A percentile compares a stretch with the other conserved stretches of the same genome.
Conservation (phyloP, 208 protist genomes). For the Wallacemonas sp. region DNA sequence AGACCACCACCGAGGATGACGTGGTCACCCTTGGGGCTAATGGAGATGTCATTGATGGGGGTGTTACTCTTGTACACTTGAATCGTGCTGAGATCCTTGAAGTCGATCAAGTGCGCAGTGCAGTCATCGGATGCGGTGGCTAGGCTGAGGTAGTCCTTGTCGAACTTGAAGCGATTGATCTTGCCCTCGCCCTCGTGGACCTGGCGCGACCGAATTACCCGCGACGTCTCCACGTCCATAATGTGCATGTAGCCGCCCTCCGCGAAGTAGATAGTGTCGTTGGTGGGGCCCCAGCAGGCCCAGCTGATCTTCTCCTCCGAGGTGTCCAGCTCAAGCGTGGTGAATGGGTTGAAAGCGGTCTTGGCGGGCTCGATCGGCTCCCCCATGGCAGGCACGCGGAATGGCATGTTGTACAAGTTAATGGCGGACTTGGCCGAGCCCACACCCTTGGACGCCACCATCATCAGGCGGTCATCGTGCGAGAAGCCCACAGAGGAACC, state of each 20-base stretch:
- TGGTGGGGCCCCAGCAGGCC: conserved; percentile 95
- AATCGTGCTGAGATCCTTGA: conserved; percentile 88
- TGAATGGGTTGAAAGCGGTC: conserved; percentile 62
- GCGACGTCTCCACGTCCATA: conserved; percentile 91
- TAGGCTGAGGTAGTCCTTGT: conserved; percentile 89
- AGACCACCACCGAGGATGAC: conserved; percentile 97
- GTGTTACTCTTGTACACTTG: conserved; percentile 96
- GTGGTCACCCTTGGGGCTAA: conserved; percentile 91
- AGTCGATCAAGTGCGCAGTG: conserved; percentile 95
- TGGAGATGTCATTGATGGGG: conserved; percentile 96
- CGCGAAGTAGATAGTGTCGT: conserved; percentile 94
- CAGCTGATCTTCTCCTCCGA: conserved; percentile 79
- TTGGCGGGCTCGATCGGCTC: conserved; percentile 64
- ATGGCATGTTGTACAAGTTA: conserved; percentile 90
- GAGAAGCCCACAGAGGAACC: conserved; percentile 77
- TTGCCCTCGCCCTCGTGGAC: conserved; percentile 57
- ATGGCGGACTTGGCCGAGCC: conserved; percentile 79
- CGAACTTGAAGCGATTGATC: conserved; percentile 91
- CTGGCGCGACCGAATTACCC: conserved; percentile 64
- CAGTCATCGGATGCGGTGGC: conserved; percentile 95
- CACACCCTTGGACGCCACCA: conserved; percentile 91
- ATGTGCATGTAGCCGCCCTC: conserved; percentile 94
- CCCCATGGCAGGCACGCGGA: conserved; percentile 44
- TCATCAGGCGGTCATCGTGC: conserved; percentile 90
- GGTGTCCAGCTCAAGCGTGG: conserved; percentile 45